phyloP scores from a whole-genome alignment of 768 basidiomycete species.

The Lentinula guzmanii region DNA sequence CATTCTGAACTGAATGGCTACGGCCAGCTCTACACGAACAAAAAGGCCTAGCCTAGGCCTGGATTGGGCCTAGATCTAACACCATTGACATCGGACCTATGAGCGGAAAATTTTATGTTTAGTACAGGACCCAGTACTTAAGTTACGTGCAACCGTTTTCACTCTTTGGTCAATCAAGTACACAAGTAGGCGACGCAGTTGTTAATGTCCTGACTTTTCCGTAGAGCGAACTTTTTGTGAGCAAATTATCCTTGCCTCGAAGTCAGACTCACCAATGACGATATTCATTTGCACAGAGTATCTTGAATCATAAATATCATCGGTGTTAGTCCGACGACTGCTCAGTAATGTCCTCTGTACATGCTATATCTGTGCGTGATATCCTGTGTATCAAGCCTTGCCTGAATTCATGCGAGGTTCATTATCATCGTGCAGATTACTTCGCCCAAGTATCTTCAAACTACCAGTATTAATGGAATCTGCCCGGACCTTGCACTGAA shows the following conservation, averaged over 20 bases:
- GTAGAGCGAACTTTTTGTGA: not conserved
- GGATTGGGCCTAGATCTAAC: not conserved
- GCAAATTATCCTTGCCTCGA: not conserved
- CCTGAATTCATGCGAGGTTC: not conserved
- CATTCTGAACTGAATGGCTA: not conserved
- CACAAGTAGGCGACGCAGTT: not conserved
- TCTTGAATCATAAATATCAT: not conserved
- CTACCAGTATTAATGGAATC: not conserved
- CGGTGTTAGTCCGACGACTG: not conserved
- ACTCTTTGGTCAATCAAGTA: not conserved
- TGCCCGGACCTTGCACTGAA: conserved; percentile 26
- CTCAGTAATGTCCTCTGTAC: not conserved
- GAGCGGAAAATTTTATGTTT: not conserved
- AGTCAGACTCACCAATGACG: not conserved
- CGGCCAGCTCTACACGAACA: not conserved
- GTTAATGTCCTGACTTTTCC: not conserved
- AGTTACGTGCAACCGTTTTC: not conserved
- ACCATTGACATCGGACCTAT: not conserved
- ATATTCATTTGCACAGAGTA: not conserved
- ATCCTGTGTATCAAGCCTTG: not conserved
- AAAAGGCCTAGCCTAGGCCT: not conserved
- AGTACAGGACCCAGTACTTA: not conserved
- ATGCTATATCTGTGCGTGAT: not conserved
- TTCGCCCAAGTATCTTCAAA: not conserved
- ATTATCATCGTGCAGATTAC: not conserved